Evolutionary conservation across 2,329 filamentous ascomycete species (phyloP).

Genomic region (Chalaropsis ovoidea): DNA sequence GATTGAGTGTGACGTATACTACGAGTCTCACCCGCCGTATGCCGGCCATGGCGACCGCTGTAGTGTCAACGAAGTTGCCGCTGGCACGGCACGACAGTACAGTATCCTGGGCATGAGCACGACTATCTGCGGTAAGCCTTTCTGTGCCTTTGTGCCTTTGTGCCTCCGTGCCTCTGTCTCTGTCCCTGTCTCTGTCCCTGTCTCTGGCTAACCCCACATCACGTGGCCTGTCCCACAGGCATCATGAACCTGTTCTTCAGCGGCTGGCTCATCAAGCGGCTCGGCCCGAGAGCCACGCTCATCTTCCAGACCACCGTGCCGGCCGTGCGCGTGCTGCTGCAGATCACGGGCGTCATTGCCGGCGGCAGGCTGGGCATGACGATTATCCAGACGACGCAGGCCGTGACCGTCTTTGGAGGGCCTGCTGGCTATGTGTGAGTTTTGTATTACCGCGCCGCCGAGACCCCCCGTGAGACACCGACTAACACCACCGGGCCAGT

Average conservation of each 20-base stretch:
- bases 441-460: not conserved
- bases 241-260: conserved; percentile 58
- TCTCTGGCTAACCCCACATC: not conserved
- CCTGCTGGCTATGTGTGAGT: conserved; percentile 54
- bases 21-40: conserved; percentile 46
- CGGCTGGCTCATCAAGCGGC: conserved; percentile 55
- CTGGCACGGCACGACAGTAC: conserved; percentile 52
- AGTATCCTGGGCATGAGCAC: conserved; percentile 58
- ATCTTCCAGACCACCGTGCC: conserved; percentile 54
- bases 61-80: conserved; percentile 50
- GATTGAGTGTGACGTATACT: conserved; percentile 64
- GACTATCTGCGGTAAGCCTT: conserved; percentile 48
- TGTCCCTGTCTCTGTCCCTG: conserved; percentile 9
- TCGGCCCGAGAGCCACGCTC: conserved; percentile 54
- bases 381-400: conserved; percentile 56
- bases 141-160: not conserved
- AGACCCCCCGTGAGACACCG: no score
- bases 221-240: conserved; percentile 25
- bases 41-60: conserved; percentile 45
- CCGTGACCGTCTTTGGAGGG: conserved; percentile 58
- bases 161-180: not conserved
- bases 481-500: conserved; percentile 26
- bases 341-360: conserved; percentile 53
- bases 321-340: conserved; percentile 51
- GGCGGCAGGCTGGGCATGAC: conserved; percentile 54